A percentile compares a stretch with the other conserved stretches of the same genome.
These are phyloP conservation scores for Nicotiana paniculata DNA, from an alignment of 257 asterid genomes.

Conservation along the genomic window DNA sequence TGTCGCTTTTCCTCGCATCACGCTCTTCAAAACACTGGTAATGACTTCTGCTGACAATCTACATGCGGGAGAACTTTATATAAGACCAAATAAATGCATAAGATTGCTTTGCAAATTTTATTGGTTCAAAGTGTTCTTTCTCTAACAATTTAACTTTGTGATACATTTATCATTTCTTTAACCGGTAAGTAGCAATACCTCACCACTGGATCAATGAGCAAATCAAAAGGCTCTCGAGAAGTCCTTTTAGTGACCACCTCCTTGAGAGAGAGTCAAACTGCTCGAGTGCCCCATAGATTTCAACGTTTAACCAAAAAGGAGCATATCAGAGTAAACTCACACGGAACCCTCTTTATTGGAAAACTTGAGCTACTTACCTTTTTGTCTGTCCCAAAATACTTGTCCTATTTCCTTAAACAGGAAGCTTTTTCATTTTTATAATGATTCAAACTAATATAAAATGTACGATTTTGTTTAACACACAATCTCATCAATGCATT, in stretches of 20 bases:
- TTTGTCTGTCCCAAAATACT: background rate
- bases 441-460: background rate
- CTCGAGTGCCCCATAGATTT: background rate
- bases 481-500: background rate
- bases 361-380: background rate
- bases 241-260: background rate
- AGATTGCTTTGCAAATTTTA: background rate
- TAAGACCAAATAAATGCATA: background rate
- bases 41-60: background rate
- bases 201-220: background rate
- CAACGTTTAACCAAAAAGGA: background rate
- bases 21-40: background rate
- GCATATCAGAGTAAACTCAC: background rate
- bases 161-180: background rate
- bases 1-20: too few species aligned
- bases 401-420: background rate
- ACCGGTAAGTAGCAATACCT: background rate
- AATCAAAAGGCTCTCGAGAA: background rate
- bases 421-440: background rate
- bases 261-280: conserved; percentile 3
- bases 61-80: background rate
- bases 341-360: background rate
- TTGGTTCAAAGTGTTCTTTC: background rate
- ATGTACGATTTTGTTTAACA: background rate
- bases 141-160: background rate